Evolutionary conservation across 164 flowering plant genomes (phyloP).

Genomic region (Akebia trifoliata): DNA sequence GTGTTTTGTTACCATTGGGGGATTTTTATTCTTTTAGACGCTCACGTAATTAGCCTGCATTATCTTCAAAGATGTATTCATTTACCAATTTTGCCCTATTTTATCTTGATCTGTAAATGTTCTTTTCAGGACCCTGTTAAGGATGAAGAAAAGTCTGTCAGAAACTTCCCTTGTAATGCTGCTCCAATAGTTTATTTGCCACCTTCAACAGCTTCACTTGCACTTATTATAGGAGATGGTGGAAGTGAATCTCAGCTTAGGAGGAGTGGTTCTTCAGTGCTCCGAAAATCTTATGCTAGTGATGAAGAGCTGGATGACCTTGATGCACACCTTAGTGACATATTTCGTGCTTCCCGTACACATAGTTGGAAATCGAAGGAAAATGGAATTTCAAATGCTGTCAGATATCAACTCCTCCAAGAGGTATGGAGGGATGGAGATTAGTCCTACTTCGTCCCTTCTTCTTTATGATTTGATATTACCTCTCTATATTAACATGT

Average conservation of each 20-base stretch:
- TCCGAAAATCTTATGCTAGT: constrained; percentile 60
- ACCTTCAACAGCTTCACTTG: constrained; percentile 45
- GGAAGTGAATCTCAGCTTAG: constrained; percentile 30
- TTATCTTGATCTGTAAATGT: not conserved
- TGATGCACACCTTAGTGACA: constrained; percentile 47
- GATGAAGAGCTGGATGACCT: constrained; percentile 88
- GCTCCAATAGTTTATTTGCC: constrained; percentile 48
- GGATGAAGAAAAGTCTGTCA: constrained; percentile 29
- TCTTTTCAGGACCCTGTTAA: constrained; percentile 35
- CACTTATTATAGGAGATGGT: constrained; percentile 38
- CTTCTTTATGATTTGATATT: not conserved
- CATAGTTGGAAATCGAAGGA: constrained; percentile 23
- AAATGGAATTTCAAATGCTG: constrained; percentile 24
- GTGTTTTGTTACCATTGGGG: too few species aligned
- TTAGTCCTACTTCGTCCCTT: constrained; percentile 1
- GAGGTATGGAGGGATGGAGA: constrained; percentile 57
- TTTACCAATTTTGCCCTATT: not conserved
- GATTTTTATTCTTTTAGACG: too few species aligned
- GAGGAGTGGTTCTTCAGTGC: constrained; percentile 41
- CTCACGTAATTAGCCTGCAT: too few species aligned
- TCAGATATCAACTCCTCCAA: constrained; percentile 60
- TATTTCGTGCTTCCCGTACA: constrained; percentile 18
- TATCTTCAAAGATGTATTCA: too few species aligned
- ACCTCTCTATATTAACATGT: too few species aligned
- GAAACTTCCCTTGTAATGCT: constrained; percentile 57